Evolutionary conservation across 495 filamentous ascomycete genomes (phyloP).

Genomic region (Penicillium alfredii): DNA sequence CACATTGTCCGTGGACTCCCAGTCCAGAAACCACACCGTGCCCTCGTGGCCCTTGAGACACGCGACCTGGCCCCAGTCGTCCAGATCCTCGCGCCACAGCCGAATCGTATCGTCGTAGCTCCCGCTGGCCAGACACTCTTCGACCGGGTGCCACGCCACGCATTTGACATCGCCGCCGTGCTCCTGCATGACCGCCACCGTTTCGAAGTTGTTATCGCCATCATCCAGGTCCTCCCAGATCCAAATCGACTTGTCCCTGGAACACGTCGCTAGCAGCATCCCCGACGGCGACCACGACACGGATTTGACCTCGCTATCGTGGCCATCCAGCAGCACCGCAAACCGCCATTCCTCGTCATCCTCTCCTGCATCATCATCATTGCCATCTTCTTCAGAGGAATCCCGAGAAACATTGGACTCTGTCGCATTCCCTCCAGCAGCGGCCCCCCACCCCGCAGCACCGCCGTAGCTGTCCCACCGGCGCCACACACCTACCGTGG

Average conservation of each 20-base stretch:
- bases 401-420: too few species aligned
- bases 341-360: slow-evolving; percentile 83
- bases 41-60: slow-evolving; percentile 65
- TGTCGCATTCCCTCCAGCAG: slow-evolving; percentile 8
- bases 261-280: slow-evolving; percentile 80
- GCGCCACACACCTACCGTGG: slow-evolving; percentile 83
- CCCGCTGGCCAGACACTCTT: slow-evolving; percentile 73
- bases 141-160: slow-evolving; percentile 80
- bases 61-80: slow-evolving; percentile 92
- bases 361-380: slow-evolving; percentile 29
- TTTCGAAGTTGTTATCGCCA: slow-evolving; percentile 91
- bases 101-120: slow-evolving; percentile 91
- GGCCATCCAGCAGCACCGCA: slow-evolving; percentile 80
- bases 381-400: slow-evolving; percentile 1
- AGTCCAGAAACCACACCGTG: slow-evolving; percentile 87
- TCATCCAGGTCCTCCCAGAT: slow-evolving; percentile 89
- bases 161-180: slow-evolving; percentile 93
- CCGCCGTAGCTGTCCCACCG: slow-evolving; percentile 50
- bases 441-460: slow-evolving; percentile 6
- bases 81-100: slow-evolving; percentile 81
- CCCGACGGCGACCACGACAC: slow-evolving; percentile 76
- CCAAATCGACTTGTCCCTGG: slow-evolving; percentile 93
- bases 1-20: slow-evolving; percentile 50
- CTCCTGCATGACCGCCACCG: slow-evolving; percentile 86
- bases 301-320: slow-evolving; percentile 88